A percentile compares a stretch with the other conserved stretches of the same genome.
Conservation (phyloP, 495 filamentous ascomycete species). For the Trichocladium uniseriatum region DNA sequence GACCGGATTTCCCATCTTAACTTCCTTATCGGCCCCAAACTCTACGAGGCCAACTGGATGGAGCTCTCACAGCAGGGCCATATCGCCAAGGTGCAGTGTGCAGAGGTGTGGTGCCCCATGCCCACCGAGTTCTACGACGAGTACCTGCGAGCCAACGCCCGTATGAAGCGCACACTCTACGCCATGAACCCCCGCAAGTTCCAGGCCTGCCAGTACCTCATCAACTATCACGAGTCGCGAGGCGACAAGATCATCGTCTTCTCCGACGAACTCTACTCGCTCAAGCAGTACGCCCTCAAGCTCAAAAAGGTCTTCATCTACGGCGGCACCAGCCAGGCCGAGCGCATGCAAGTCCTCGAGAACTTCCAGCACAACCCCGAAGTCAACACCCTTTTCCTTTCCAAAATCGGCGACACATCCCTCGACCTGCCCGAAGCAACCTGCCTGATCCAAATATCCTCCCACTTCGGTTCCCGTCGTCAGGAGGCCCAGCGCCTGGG, state of each 20-base stretch:
- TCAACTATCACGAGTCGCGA: slow-evolving; percentile 91
- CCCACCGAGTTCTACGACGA: slow-evolving; percentile 95
- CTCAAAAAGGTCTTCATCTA: slow-evolving; percentile 88
- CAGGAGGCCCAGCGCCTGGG: slow-evolving; percentile 95
- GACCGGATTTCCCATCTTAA: slow-evolving; percentile 98
- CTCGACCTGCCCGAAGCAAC: slow-evolving; percentile 95
- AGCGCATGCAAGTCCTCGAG: slow-evolving; percentile 82
- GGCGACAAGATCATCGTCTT: slow-evolving; percentile 99
- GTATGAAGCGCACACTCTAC: slow-evolving; percentile 63
- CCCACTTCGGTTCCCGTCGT: slow-evolving; percentile 93
- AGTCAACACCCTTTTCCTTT: slow-evolving; percentile 94
- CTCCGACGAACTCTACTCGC: slow-evolving; percentile 94
- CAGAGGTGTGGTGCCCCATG: slow-evolving; percentile 99
- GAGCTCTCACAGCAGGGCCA: slow-evolving; percentile 94
- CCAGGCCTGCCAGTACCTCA: slow-evolving; percentile 92
- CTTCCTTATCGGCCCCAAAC: slow-evolving; percentile 93
- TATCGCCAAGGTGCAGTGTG: slow-evolving; percentile 95
- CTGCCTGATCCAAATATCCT: slow-evolving; percentile 95
- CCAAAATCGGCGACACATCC: slow-evolving; percentile 96
- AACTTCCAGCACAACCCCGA: slow-evolving; percentile 94
- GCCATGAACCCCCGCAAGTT: slow-evolving; percentile 98
- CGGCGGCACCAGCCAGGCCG: slow-evolving; percentile 75
- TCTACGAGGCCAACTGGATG: slow-evolving; percentile 99
- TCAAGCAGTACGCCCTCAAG: slow-evolving; percentile 75
- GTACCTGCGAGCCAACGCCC: slow-evolving; percentile 53